Evolutionary conservation across 768 basidiomycete genomes (phyloP), one percentile per base, ranked within the genome.

Genomic region (Phallus indusiatus): DNA sequence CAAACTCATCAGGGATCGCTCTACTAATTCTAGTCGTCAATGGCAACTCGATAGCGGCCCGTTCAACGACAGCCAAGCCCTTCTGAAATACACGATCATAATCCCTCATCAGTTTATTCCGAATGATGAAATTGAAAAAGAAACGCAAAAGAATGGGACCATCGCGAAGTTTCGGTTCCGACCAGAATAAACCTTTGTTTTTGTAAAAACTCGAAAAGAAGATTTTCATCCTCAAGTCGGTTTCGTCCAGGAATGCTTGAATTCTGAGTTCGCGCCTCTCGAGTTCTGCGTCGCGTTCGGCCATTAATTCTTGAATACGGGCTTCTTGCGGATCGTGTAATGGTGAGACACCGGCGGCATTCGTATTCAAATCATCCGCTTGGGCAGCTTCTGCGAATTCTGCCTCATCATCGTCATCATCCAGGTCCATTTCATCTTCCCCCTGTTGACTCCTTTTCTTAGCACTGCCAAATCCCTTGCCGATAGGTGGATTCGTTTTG

Each of bases 121-220:
- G 78, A 16, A 85, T 33, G n/a, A 88, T 64, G 66, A 81, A 88
- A 14, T 76, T 67, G 34, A 88, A 57, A 68, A 85, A 89, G 66
- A 86, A 85, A 1, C 63, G 69, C 5, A 86, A 49, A 2, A 88
- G 71, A 24, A 75, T 78, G 2, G 86, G 86, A 1, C 76, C 71
- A 58, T 75, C 72, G 11, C 71, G 61, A 46, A 86, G 73, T 61
- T 80, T 77, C 53, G 67, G 76, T 64, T 80, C 76, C 18, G 72
- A 71, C 88, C 84, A 89, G 56, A 83, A 77, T 51, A 87, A 75
- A 22, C 89, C 89, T 59, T 81, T 80, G 56, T 82, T 78, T 36
- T 81, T 75, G 72, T 83, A 84, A 64, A 81, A 79, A 5, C 85
- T 85, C 0, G 86, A 85, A 60, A 91, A 73, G 69, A 89, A 91